phyloP scores from a whole-genome alignment of 352 stramenopile species.

The Globisporangium cylindrosporum region DNA sequence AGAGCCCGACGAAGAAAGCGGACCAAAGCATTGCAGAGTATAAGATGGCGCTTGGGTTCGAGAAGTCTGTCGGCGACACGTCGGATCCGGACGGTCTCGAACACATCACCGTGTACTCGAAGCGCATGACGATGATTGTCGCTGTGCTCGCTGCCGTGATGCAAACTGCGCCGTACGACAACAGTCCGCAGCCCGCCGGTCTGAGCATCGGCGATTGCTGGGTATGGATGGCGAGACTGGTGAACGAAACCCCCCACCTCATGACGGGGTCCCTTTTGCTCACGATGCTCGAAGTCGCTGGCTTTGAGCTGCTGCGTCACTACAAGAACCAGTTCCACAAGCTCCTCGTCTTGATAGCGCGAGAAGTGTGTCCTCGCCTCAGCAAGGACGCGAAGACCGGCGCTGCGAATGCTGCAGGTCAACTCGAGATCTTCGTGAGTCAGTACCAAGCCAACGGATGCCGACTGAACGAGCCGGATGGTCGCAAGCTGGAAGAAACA shows the following conservation, averaged over 20 bases:
- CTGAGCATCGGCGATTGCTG: conserved; percentile 68
- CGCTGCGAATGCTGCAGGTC: conserved; percentile 65
- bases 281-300: conserved; percentile 76
- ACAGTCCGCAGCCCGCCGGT: conserved; percentile 44
- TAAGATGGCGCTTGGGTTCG: conserved; percentile 61
- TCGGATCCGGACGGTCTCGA: conserved; percentile 57
- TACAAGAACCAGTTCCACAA: conserved; percentile 85
- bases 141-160: conserved; percentile 69
- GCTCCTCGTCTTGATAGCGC: conserved; percentile 61
- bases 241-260: conserved; percentile 68
- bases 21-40: conserved; percentile 59
- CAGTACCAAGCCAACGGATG: conserved; percentile 69
- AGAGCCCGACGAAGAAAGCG: conserved; percentile 52
- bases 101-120: conserved; percentile 74
- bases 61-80: conserved; percentile 58
- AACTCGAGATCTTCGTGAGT: conserved; percentile 70
- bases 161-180: conserved; percentile 63
- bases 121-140: conserved; percentile 77
- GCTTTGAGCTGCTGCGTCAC: conserved; percentile 55
- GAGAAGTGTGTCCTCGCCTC: conserved; percentile 56
- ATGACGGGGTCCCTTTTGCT: conserved; percentile 68
- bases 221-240: conserved; percentile 61
- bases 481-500: conserved; percentile 69
- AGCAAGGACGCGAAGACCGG: conserved; percentile 77
- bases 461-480: conserved; percentile 49